A percentile compares a stretch with the other conserved stretches of the same genome.
Evolutionary conservation across 2,329 filamentous ascomycete genomes (phyloP).

Genomic region (Akanthomyces muscarius): DNA sequence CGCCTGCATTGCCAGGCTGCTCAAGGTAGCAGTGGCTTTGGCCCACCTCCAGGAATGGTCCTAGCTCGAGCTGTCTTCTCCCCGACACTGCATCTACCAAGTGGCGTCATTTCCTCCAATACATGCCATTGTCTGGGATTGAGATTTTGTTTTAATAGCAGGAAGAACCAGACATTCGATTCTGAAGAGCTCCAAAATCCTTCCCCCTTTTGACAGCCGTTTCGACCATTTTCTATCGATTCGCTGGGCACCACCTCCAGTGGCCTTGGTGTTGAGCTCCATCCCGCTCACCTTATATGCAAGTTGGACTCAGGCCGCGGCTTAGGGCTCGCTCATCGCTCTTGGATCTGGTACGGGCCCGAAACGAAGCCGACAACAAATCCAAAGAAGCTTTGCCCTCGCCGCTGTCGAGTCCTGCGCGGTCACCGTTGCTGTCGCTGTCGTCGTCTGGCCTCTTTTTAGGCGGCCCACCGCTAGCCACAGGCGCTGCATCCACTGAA

Average conservation of each 20-base stretch:
- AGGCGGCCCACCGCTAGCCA: not conserved
- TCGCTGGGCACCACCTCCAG: not conserved
- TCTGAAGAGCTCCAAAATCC: not conserved
- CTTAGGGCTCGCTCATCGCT: conserved; percentile 19
- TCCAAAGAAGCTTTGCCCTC: conserved; percentile 6
- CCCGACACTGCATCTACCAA: not conserved
- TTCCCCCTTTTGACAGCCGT: not conserved
- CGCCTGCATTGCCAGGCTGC: not conserved
- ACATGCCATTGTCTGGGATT: not conserved
- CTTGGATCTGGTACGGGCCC: conserved; percentile 17
- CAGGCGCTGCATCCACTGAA: not conserved
- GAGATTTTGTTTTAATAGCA: not conserved
- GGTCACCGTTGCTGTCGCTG: not conserved
- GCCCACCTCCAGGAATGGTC: conserved; percentile 13
- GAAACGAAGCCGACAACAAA: conserved; percentile 18
- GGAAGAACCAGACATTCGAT: not conserved
- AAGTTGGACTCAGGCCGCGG: conserved; percentile 19
- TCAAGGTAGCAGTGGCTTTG: conserved; percentile 1
- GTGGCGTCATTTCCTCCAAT: conserved; percentile 10
- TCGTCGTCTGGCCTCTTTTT: not conserved
- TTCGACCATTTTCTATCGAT: not conserved
- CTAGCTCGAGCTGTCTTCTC: conserved; percentile 6
- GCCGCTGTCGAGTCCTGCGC: conserved; percentile 13
- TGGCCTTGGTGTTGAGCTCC: not conserved
- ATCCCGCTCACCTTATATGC: conserved; percentile 13